A percentile compares a stretch with the other conserved stretches of the same genome.
phyloP scores from a whole-genome alignment of 768 basidiomycete species.

The Russula compacta region DNA sequence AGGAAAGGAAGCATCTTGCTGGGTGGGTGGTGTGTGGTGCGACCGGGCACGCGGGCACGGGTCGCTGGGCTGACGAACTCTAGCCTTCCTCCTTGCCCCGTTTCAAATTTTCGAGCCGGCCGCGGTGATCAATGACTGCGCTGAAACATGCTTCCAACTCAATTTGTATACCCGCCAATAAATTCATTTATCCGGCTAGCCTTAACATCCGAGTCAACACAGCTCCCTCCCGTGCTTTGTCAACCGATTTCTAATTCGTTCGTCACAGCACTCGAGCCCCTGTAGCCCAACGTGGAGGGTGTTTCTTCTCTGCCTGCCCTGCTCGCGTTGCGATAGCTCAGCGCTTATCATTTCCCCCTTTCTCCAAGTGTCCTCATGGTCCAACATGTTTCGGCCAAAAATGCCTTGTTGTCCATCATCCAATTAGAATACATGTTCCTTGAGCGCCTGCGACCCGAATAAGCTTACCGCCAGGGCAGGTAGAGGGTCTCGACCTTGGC shows the following conservation, averaged over 20 bases:
- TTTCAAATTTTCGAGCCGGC: conserved; percentile 8
- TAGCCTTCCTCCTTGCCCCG: not conserved
- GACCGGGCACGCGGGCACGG: not conserved
- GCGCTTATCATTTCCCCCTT: conserved; percentile 3
- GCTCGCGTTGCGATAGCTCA: not conserved
- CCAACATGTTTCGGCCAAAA: not conserved
- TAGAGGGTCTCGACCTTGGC: conserved; percentile 6
- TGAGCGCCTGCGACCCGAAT: not conserved
- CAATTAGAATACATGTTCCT: not conserved
- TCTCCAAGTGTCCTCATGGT: not conserved
- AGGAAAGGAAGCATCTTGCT: not conserved
- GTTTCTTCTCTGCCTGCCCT: not conserved
- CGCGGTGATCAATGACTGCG: not conserved
- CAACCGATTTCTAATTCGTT: not conserved
- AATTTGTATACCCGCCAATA: not conserved
- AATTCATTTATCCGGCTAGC: not conserved
- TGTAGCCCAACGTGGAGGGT: not conserved
- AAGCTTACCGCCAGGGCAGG: conserved; percentile 1
- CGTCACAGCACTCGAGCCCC: not conserved
- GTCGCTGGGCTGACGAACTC: conserved; percentile 5
- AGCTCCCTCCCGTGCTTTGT: not conserved
- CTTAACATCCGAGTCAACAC: not conserved
- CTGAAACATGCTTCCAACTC: too few species aligned
- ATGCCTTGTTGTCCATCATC: not conserved
- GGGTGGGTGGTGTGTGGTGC: not conserved